Percentiles rank a stretch among this genome's conserved stretches.
These are phyloP conservation scores for Passiflora organensis DNA, from an alignment of 345 rosid genomes.

Conservation along the genomic window DNA sequence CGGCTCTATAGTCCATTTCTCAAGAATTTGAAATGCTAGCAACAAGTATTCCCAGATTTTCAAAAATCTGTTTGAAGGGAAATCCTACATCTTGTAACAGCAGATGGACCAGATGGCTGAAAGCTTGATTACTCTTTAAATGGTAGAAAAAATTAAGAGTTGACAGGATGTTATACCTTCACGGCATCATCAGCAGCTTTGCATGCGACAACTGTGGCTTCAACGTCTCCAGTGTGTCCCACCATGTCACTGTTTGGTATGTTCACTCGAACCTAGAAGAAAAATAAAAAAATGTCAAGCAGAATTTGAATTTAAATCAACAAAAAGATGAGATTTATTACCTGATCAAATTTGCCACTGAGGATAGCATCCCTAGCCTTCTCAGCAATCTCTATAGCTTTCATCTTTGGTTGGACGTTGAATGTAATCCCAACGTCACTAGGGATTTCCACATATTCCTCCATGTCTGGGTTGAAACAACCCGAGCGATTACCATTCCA, in stretches of 20 bases:
- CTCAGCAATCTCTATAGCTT: constrained; percentile 82
- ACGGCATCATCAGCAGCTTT: constrained; percentile 90
- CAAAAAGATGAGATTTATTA: constrained; percentile 18
- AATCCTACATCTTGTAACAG: too few species aligned
- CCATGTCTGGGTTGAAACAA: constrained; percentile 61
- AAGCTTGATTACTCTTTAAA: neutral
- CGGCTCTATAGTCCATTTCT: too few species aligned
- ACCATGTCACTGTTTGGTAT: constrained; percentile 95
- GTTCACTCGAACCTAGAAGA: constrained; percentile 74
- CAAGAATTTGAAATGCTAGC: too few species aligned
- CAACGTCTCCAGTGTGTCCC: constrained; percentile 93
- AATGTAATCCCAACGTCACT: constrained; percentile 90
- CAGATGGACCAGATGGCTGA: too few species aligned
- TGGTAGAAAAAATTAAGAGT: neutral
- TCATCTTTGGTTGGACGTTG: constrained; percentile 90
- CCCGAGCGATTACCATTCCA: constrained; percentile 99
- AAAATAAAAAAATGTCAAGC: neutral
- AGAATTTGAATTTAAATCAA: neutral
- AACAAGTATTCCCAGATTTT: too few species aligned
- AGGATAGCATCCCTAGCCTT: constrained; percentile 87
- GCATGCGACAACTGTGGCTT: constrained; percentile 84
- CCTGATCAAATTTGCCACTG: constrained; percentile 82
- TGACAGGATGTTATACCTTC: constrained; percentile 54
- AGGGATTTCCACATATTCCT: constrained; percentile 90
- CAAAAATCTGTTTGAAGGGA: too few species aligned